These are phyloP conservation scores for Saraca asoca DNA, from an alignment of 331 rosid species.

Conservation along the genomic window DNA sequence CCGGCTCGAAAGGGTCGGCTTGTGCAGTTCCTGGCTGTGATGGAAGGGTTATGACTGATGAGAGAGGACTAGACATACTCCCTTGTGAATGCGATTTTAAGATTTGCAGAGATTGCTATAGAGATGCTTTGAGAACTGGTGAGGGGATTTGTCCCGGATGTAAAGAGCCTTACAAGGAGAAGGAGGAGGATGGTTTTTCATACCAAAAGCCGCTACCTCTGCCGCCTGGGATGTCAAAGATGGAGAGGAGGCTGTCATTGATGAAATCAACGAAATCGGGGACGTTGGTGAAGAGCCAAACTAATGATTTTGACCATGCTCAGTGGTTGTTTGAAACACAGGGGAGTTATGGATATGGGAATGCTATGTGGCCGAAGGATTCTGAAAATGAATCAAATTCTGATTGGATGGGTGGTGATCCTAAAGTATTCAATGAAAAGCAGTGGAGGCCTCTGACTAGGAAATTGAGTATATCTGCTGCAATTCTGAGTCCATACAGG, in stretches of 20 bases:
- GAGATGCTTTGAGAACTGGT: constrained; percentile 54
- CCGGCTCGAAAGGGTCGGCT: constrained; percentile 70
- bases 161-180: constrained; percentile 50
- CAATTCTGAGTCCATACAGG: constrained; percentile 74
- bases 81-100: constrained; percentile 76
- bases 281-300: constrained; percentile 43
- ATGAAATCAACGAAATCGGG: constrained; percentile 49
- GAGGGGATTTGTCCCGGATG: constrained; percentile 74
- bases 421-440: constrained; percentile 53
- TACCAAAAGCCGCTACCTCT: too few species aligned
- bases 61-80: constrained; percentile 65
- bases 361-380: constrained; percentile 73
- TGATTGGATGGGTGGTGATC: constrained; percentile 60
- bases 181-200: not conserved
- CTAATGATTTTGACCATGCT: constrained; percentile 54
- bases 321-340: constrained; percentile 68
- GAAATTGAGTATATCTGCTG: constrained; percentile 57
- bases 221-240: constrained; percentile 38
- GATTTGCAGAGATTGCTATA: constrained; percentile 73
- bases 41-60: constrained; percentile 70
- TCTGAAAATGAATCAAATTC: constrained; percentile 40
- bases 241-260: constrained; percentile 59
- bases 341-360: constrained; percentile 76
- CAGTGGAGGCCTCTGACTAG: constrained; percentile 68
- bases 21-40: constrained; percentile 70